These are phyloP conservation scores for Debaryomyces fabryi DNA, from an alignment of 1,139 yeast genomes.

Conservation along the genomic window DNA sequence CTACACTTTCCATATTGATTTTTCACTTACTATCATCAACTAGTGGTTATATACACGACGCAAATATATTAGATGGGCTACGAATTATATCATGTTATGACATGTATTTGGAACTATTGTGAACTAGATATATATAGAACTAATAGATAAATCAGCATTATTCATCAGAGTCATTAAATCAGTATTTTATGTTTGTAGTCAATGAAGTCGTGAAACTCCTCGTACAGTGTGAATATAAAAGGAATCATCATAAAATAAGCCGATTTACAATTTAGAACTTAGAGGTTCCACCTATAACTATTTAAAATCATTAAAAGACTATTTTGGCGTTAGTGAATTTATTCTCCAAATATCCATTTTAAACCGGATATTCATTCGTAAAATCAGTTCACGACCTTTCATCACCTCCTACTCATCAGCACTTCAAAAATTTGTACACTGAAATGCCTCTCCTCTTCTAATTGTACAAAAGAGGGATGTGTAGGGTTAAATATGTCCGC, in stretches of 20 bases:
- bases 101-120: not conserved
- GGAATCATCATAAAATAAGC: constrained; percentile 48
- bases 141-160: constrained; percentile 2
- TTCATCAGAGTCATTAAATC: constrained; percentile 78
- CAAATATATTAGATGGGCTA: constrained; percentile 10
- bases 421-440: constrained; percentile 68
- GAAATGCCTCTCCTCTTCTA: constrained; percentile 60
- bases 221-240: constrained; percentile 67
- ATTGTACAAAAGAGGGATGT: constrained; percentile 53
- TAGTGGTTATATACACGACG: constrained; percentile 3
- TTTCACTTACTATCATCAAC: constrained; percentile 1
- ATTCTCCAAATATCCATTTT: not conserved
- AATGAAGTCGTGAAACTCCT: constrained; percentile 49
- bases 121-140: not conserved
- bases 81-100: not conserved
- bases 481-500: constrained; percentile 67
- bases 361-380: constrained; percentile 13
- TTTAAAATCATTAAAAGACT: constrained; percentile 11
- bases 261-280: constrained; percentile 9
- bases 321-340: not conserved
- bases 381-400: constrained; percentile 60
- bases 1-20: not conserved
- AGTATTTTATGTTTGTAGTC: constrained; percentile 60
- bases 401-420: constrained; percentile 61
- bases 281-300: constrained; percentile 11